A percentile compares a stretch with the other conserved stretches of the same genome.
These are phyloP conservation scores for Pogostemon cablin DNA, from an alignment of 257 asterid genomes.

Conservation along the genomic window DNA sequence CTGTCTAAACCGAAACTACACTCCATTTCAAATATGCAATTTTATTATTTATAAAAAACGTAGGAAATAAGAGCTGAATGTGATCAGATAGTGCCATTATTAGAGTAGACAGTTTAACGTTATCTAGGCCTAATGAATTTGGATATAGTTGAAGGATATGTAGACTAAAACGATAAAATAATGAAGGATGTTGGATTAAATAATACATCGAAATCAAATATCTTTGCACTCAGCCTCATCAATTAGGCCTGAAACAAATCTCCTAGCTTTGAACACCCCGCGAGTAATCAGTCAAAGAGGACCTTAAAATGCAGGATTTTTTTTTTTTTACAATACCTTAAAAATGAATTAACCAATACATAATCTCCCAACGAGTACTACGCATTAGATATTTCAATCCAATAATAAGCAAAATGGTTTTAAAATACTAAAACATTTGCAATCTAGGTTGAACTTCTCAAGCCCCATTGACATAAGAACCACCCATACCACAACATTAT, in stretches of 20 bases:
- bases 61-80: neutral
- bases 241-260: neutral
- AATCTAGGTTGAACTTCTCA: neutral
- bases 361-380: neutral
- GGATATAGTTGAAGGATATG: neutral
- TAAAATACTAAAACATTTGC: neutral
- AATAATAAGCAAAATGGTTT: neutral
- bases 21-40: neutral
- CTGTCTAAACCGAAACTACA: no score
- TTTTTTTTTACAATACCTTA: neutral
- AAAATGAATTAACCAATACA: neutral
- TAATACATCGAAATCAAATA: neutral
- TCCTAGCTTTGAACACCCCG: neutral
- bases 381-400: neutral
- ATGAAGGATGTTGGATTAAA: neutral
- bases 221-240: neutral
- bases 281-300: neutral
- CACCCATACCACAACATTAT: neutral
- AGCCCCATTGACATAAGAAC: neutral
- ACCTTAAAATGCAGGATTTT: neutral
- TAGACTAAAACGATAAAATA: neutral
- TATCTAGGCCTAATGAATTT: neutral
- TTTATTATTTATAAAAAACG: no score
- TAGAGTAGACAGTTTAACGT: neutral
- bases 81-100: neutral